Conservation (phyloP, 208 protist species). For the Endotrypanum monterogeii region DNA sequence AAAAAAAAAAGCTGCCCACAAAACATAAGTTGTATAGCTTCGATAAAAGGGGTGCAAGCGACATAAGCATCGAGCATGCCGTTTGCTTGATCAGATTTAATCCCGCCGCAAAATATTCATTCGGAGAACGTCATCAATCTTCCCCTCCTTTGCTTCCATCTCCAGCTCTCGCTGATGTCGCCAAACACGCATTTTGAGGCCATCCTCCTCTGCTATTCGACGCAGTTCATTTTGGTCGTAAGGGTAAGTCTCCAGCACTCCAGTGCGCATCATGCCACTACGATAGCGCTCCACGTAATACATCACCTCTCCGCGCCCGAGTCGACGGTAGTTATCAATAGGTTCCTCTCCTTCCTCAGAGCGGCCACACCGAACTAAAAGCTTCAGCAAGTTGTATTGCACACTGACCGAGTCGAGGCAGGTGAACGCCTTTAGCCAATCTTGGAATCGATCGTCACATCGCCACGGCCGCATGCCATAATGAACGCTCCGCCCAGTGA, state of each 20-base stretch:
- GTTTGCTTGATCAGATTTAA: conserved; percentile 2
- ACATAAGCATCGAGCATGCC: no score
- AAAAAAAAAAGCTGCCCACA: neutral
- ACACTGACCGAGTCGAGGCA: conserved; percentile 45
- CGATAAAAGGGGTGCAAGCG: neutral
- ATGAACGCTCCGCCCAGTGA: conserved; percentile 81
- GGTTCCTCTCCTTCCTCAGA: conserved; percentile 67
- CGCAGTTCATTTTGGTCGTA: conserved; percentile 78
- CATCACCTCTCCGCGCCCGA: conserved; percentile 71
- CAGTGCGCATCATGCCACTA: conserved; percentile 77
- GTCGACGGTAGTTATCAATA: conserved; percentile 57
- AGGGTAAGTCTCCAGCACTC: conserved; percentile 71
- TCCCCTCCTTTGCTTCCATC: conserved; percentile 65
- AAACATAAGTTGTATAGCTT: neutral
- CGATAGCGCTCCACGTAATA: conserved; percentile 78
- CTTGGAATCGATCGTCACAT: conserved; percentile 85
- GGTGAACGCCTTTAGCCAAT: conserved; percentile 70
- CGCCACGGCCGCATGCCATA: conserved; percentile 84
- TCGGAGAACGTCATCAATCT: conserved; percentile 76
- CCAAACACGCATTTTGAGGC: conserved; percentile 86
- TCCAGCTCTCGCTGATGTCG: conserved; percentile 77
- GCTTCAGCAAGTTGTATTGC: conserved; percentile 38
- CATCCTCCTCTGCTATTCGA: conserved; percentile 71
- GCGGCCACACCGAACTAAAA: conserved; percentile 48
- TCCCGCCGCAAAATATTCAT: conserved; percentile 47